These are phyloP conservation scores for Acer yangbiense DNA, from an alignment of 345 rosid species.

Conservation along the genomic window DNA sequence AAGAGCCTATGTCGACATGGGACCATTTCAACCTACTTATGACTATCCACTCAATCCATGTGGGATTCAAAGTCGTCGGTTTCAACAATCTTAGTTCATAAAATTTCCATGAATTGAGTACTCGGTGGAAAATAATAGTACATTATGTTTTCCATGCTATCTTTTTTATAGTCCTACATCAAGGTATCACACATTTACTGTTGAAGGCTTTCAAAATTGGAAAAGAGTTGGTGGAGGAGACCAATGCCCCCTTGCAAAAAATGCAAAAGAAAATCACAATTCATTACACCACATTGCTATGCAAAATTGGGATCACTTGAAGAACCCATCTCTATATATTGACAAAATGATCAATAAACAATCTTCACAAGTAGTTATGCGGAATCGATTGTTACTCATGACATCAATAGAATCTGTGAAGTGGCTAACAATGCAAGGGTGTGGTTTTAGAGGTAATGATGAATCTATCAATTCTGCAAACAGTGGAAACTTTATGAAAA, in stretches of 20 bases:
- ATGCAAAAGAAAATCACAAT: background rate
- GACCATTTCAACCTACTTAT: background rate
- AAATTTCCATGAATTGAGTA: background rate
- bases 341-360: background rate
- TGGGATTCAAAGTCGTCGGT: too few species aligned
- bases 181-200: background rate
- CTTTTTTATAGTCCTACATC: background rate
- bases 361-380: background rate
- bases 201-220: background rate
- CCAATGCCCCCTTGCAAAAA: background rate
- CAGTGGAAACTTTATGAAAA: too few species aligned
- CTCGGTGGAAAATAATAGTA: too few species aligned
- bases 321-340: background rate
- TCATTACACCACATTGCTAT: background rate
- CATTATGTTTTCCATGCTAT: background rate
- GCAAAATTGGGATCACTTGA: background rate
- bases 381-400: too few species aligned
- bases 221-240: background rate
- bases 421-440: too few species aligned
- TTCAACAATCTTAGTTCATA: too few species aligned
- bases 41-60: background rate
- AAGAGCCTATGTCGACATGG: background rate
- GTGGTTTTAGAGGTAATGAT: too few species aligned
- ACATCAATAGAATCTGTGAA: too few species aligned
- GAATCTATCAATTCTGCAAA: too few species aligned